Evolutionary conservation across 2,329 filamentous ascomycete genomes (phyloP).

Genomic region (Colletotrichum sp.): DNA sequence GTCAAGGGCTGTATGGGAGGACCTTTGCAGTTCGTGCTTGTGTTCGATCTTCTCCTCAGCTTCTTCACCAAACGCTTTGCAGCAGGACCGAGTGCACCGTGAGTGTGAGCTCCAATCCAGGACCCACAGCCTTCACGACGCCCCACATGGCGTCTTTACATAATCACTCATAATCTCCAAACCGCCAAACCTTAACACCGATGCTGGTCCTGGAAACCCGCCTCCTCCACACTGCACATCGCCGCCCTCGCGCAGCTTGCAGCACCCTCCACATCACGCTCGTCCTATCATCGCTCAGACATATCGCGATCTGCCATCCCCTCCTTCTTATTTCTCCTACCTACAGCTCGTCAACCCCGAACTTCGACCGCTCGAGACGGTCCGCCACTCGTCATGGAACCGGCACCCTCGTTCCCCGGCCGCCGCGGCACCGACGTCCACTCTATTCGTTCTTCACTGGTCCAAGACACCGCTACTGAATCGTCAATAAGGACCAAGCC

Average conservation of each 20-base stretch:
- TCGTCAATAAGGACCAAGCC: not conserved
- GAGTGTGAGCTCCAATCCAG: not conserved
- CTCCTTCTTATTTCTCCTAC: not conserved
- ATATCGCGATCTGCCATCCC: slow-evolving; percentile 6
- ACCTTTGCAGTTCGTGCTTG: not conserved
- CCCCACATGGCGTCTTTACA: not conserved
- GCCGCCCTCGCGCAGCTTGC: not conserved
- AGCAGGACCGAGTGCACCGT: not conserved
- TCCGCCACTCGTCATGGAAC: not conserved
- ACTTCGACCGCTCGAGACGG: slow-evolving; percentile 10
- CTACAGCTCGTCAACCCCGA: slow-evolving; percentile 4
- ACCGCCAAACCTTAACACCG: not conserved
- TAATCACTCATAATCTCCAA: not conserved
- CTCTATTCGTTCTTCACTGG: not conserved
- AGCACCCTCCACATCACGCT: not conserved
- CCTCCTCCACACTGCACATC: not conserved
- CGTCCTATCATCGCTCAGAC: slow-evolving; percentile 6
- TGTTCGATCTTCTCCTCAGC: not conserved
- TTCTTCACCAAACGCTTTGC: not conserved
- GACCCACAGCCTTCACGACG: not conserved
- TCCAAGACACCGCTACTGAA: not conserved
- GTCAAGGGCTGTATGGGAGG: not conserved
- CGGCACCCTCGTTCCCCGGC: not conserved
- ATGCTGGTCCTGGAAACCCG: not conserved
- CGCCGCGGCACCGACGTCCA: not conserved